phyloP scores from a whole-genome alignment of 225 moss, liverwort and hornwort genomes.

The Thuidium tamariscinum region DNA sequence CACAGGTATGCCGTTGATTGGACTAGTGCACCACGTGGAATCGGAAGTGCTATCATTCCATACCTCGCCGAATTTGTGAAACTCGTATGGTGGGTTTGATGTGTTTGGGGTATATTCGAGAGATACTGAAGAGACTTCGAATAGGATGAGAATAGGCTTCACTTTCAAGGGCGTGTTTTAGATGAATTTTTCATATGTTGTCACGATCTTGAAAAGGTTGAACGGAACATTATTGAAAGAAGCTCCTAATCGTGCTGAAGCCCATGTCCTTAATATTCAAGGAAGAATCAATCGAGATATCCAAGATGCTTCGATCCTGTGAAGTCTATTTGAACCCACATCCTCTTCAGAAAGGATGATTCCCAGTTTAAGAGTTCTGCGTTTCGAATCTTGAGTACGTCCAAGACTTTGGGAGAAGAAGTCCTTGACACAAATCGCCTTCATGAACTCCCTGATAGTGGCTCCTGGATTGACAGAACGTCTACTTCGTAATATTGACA shows the following conservation, averaged over 20 bases:
- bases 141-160: not conserved
- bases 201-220: not conserved
- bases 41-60: not conserved
- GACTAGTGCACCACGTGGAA: not conserved
- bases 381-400: not conserved
- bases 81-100: not conserved
- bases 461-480: not conserved
- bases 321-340: not conserved
- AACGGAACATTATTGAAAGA: not conserved
- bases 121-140: not conserved
- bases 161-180: not conserved
- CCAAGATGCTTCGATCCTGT: not conserved
- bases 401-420: not conserved
- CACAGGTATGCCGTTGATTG: constrained; percentile 4
- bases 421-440: not conserved
- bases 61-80: not conserved
- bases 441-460: not conserved
- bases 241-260: not conserved
- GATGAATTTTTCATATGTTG: not conserved
- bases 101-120: not conserved
- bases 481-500: not conserved
- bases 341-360: not conserved
- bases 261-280: not conserved
- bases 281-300: too few species aligned
- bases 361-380: not conserved